Base-by-base conservation (phyloP, 108 stramenopile species). In the Stephanodiscus minutulus region DNA sequence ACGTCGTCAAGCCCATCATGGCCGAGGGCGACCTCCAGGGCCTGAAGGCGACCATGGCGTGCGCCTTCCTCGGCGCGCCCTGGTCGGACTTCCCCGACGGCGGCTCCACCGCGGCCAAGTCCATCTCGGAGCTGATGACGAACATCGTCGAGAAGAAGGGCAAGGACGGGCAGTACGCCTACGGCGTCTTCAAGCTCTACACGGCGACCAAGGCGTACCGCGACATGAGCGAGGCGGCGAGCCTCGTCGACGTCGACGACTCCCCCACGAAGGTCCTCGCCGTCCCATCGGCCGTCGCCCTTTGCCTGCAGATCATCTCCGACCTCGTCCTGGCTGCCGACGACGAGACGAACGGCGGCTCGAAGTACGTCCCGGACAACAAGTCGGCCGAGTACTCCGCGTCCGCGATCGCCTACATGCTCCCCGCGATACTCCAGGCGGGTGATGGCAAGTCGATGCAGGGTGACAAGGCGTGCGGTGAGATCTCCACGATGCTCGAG, bases 171-270 rank as follows among this genome's bases (percentile, higher is more conserved):
- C 91, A 96, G 60, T 96, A 96, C 67, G 90, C 94, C 4, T 92
- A 91, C 44, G 94, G 94, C 62, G 94, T 96, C 59, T 96, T 96
- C 88, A 96, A 96, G 86, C 87, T 95, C 20, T 92, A 91, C 83
- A 95, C 91, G 13, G 92, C 92, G 37, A 90, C 89, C 73, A 94
- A 94, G 75, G 93, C 93, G 5, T 94, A 88, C 84, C 84, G 90
- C 50, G 91, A 92, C 66, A 82, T 96, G 35, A 75, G 87, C 65
- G 67, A 66, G 47, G 83, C 91, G 31, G 91, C 91, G 41, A 66
- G 72, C 59, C 76, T 64, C 49, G 81, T 85, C 25, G 91, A 86
- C 41, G 55, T 70, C 36, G 74, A 80, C 18, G 77, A 78, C 24
- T 74, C 75, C n/a, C 84, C 83, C 81, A 91, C 88, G 73, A 94